Evolutionary conservation across 177 flowering plant genomes (phyloP), one percentile per base, ranked within the genome.

Genomic region (Telopea speciosissima): DNA sequence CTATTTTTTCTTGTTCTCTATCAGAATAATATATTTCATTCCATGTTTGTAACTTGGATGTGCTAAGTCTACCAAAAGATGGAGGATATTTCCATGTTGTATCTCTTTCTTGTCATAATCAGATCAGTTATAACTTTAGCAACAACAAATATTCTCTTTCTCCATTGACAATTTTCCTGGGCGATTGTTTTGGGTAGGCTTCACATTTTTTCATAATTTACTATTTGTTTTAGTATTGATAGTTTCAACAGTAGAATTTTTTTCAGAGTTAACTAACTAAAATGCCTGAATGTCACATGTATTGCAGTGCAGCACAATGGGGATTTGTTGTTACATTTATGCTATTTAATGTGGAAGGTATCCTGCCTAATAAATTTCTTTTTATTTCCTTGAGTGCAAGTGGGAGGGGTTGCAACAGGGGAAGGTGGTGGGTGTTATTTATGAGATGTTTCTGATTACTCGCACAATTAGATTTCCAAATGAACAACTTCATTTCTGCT

Each of bases 321-420:
- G 96, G 97, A 79, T 92, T 95, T 73, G 97, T 95, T 70, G 94
- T 95, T 61, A 89, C 88, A 63, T 95, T 95, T 74, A 89, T 95
- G 99, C 83, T 92, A 77, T 95, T 91, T 75, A 92, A 95, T 73
- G 73, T 95, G 60, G 91, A 87, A 83, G 99, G 99, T 92, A 77
- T 19, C 76, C 14, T 60, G 23, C 49, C 5, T 40, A 59, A 62
- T 23, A 12, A 14, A 24, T 24, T 56, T 59, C 36, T 52, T 54
- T 14, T 16, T 54, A 16, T 5, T 54, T 67, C 58, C 8, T 14
- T 59, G 4, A 10, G 5, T 10, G 10, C n/a, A n/a, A n/a, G n/a
- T n/a, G n/a, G n/a, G n/a, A n/a, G n/a, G 31, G 31, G 31, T 1
- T 26, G 3, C 31, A 26, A 26, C 2, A 26, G 31, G 31, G 31